Percentiles rank a stretch among this genome's conserved stretches.
Conservation (phyloP, 2,329 filamentous ascomycete species). For the Aureobasidium leucospermi region DNA sequence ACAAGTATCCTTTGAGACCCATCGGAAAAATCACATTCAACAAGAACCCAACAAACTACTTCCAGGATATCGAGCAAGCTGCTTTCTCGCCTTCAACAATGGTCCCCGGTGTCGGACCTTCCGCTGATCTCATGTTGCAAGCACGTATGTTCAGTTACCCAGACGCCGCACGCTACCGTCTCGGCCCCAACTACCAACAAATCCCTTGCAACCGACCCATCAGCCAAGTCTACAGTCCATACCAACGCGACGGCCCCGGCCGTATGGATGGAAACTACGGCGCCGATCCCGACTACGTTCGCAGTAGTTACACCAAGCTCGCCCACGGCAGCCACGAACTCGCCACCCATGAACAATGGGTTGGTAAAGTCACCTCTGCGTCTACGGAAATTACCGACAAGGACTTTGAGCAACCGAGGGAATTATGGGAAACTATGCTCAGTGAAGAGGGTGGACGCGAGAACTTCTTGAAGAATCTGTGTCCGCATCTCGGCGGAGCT, state of each 20-base stretch:
- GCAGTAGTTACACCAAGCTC: constrained; percentile 21
- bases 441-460: constrained; percentile 24
- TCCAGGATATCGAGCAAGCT: constrained; percentile 61
- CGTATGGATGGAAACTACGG: constrained; percentile 40
- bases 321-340: constrained; percentile 16
- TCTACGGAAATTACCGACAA: constrained; percentile 34
- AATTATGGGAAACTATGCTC: constrained; percentile 37
- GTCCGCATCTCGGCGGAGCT: constrained; percentile 8
- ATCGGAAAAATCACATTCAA: constrained; percentile 48
- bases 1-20: constrained; percentile 41
- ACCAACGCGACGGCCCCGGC: constrained; percentile 34
- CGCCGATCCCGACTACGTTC: constrained; percentile 38
- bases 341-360: constrained; percentile 21
- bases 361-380: constrained; percentile 17
- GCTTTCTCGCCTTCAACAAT: constrained; percentile 59
- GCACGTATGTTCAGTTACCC: constrained; percentile 56
- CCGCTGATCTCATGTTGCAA: constrained; percentile 57
- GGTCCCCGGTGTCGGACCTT: constrained; percentile 56
- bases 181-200: constrained; percentile 45
- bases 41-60: constrained; percentile 56
- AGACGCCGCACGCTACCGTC: constrained; percentile 45
- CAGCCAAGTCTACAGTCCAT: constrained; percentile 19
- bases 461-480: constrained; percentile 25
- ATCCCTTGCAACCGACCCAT: constrained; percentile 19
- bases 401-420: constrained; percentile 45